Evolutionary conservation across 2,329 filamentous ascomycete species (phyloP).

Genomic region (Xylaria sp.): DNA sequence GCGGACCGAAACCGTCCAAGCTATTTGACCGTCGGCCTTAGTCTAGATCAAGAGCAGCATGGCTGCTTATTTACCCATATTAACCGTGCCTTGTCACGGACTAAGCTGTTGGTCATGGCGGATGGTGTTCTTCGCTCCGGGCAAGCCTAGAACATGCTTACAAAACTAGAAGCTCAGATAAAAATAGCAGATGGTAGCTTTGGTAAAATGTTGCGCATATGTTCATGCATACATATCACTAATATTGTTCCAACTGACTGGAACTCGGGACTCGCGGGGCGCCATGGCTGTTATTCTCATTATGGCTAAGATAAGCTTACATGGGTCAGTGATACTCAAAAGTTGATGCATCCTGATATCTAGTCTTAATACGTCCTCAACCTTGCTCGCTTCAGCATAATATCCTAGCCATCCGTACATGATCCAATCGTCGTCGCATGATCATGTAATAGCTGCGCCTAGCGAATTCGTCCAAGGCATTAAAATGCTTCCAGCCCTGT

Average conservation of each 20-base stretch:
- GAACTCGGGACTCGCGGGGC: background rate
- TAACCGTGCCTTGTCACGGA: conserved; percentile 24
- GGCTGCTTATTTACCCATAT: conserved; percentile 33
- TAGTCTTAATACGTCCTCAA: background rate
- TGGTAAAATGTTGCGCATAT: background rate
- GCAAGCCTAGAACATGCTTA: conserved; percentile 12
- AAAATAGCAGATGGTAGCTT: conserved; percentile 20
- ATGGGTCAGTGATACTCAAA: background rate
- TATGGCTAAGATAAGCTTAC: background rate
- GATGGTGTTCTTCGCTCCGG: conserved; percentile 1
- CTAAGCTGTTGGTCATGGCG: background rate
- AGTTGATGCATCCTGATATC: background rate
- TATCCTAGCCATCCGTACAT: no score
- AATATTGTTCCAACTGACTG: background rate
- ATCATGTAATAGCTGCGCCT: no score
- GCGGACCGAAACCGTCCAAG: background rate
- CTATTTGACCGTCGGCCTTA: background rate
- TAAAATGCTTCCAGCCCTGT: background rate
- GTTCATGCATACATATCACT: background rate
- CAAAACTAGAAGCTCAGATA: conserved; percentile 29
- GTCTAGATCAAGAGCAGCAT: conserved; percentile 24
- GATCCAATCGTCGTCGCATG: background rate
- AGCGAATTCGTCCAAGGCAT: background rate
- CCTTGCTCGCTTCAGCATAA: background rate
- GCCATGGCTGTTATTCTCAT: background rate